Evolutionary conservation across 805 yeast genomes (phyloP), one percentile per base, ranked within the genome.

Genomic region (Wickerhamiella occidentalis): DNA sequence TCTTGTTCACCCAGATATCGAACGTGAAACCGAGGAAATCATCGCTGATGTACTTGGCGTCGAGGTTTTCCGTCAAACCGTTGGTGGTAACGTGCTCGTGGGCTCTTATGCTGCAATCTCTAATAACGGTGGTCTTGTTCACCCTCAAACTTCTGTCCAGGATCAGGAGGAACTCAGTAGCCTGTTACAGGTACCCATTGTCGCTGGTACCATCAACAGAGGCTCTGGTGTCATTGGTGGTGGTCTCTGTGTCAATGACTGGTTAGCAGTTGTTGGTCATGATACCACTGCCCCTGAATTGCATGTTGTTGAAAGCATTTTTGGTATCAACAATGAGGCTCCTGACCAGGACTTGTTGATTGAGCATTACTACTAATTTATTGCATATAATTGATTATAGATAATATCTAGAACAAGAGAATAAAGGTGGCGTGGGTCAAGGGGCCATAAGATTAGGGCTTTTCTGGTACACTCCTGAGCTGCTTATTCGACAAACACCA

Each of bases 241-340:
- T 43, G 99, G 99, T 59, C 80, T 92, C 80, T 97, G 92, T 49
- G 98, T 88, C 48, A 92, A 92, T 65, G 99, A 92, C 71, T 92
- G 96, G 94, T 73, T 90, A 57, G 94, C 97, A 26, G 97, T 94
- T 40, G 75, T 95, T 44, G 99, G 99, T 56, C 75, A 85, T 59
- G 97, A 92, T 70, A 92, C 98, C 51, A 88, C 99, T 56, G 97
- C 98, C 44, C 96, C 98, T 45, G 99, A 92, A 70, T 74, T 92
- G 63, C 86, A 95, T 59, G 98, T 92, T 52, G 78, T 92, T 57
- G 98, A 94, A 72, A 82, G 94, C 65, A 94, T 92, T 59, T 94
- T 90, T 79, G 65, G 63, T 35, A 59, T 65, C 42, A 63, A 61
- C 56, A 62, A 61, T 55, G 67, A 64, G 53, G 55, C 64, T 25